Base-by-base conservation (phyloP, 345 rosid genomes). In the Salix viminalis region DNA sequence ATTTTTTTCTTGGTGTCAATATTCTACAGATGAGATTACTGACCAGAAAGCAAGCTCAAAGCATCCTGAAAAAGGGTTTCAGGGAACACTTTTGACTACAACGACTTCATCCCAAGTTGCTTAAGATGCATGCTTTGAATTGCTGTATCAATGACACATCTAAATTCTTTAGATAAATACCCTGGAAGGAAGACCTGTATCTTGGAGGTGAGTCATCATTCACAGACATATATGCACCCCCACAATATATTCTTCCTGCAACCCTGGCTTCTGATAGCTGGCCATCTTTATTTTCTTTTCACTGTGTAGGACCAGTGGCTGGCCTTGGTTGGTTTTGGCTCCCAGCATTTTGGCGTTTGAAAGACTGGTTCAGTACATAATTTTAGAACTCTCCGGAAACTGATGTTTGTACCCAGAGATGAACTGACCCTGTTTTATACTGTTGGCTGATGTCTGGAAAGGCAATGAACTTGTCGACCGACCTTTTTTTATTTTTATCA, bases 1-100 rank as follows among this genome's bases (percentile, higher is more conserved):
- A 24, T 54, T 71, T 28, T 15, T 41, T 61, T 72, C 11, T 18
- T 67, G 44, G 52, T 72, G 30, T 32, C 75, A 36, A 26, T 73
- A 61, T 71, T 67, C 67, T 30, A 77, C 89, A 95, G 99, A 96
- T 88, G 98, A 96, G 87, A 85, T 96, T 70, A 85, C 90, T 76
- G 91, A 83, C 67, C 90, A 85, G 84, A 93, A 88, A 81, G 77
- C 85, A 77, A 87, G 87, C 72, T 77, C 82, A 71, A 88, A 84
- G 67, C 88, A 81, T 83, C 77, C 86, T 8, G 97, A 95, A 82
- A 96, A 82, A 84, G 99, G 99, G 30, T 96, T 96, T 77, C 89
- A 94, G 14, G 97, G 99, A 56, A 91, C 99, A 44, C 90, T 96
- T 68, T 79, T 96, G 88, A 85, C 96, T 21, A 86, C 92, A 79